Evolutionary conservation across 306 rosid genomes (phyloP).

Genomic region (Adenanthera pavonina): DNA sequence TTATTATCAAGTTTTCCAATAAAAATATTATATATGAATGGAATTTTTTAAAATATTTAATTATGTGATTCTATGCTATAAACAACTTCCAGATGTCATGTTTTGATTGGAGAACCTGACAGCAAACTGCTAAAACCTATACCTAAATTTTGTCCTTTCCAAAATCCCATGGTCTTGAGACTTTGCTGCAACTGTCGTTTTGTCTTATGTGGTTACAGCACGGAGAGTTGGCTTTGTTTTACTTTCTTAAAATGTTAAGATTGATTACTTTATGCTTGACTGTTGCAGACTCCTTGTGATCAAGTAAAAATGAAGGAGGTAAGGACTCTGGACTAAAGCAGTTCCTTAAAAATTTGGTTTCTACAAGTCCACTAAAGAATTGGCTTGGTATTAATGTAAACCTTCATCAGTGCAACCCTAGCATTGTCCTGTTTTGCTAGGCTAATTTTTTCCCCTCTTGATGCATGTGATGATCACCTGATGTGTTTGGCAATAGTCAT

Average conservation of each 20-base stretch:
- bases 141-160: not conserved
- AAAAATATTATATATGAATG: not conserved
- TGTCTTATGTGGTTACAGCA: constrained; percentile 9
- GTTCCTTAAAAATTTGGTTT: constrained; percentile 19
- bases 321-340: constrained; percentile 34
- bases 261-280: constrained; percentile 23
- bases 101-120: too few species aligned
- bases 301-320: constrained; percentile 81
- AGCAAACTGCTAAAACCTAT: not conserved
- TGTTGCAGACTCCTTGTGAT: constrained; percentile 73
- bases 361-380: not conserved
- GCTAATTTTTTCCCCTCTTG: constrained; percentile 9
- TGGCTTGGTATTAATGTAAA: constrained; percentile 5
- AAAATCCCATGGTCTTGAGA: constrained; percentile 4
- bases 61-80: too few species aligned
- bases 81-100: not conserved
- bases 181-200: not conserved
- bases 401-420: constrained; percentile 2
- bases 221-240: constrained; percentile 18
- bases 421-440: constrained; percentile 6
- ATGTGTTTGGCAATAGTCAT: constrained; percentile 58
- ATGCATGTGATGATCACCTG: constrained; percentile 23
- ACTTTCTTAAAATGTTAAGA: constrained; percentile 23
- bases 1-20: not conserved
- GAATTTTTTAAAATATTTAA: too few species aligned